Conservation (phyloP, 2,329 filamentous ascomycete species). For the Pseudogymnoascus pannorum region DNA sequence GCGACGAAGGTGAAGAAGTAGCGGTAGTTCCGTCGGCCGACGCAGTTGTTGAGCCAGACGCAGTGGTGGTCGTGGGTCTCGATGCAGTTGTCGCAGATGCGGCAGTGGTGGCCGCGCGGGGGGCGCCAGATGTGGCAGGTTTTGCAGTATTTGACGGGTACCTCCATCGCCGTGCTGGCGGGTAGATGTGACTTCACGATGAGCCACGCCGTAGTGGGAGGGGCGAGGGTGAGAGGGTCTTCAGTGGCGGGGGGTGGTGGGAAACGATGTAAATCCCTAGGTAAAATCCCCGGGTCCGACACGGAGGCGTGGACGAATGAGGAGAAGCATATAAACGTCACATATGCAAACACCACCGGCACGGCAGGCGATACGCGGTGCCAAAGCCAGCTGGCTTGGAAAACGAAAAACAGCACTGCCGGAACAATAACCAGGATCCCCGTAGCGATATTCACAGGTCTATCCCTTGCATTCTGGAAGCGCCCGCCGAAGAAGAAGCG, state of each 20-base stretch:
- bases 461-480: constrained; percentile 78
- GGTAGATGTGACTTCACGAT: constrained; percentile 74
- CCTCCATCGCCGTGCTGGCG: constrained; percentile 82
- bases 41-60: constrained; percentile 98
- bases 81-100: constrained; percentile 92
- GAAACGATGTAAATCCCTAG: constrained; percentile 83
- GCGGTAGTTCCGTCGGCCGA: constrained; percentile 93
- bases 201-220: constrained; percentile 87
- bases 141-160: constrained; percentile 96
- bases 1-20: constrained; percentile 93
- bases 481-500: constrained; percentile 81
- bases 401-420: constrained; percentile 72
- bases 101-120: constrained; percentile 90
- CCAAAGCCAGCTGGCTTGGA: constrained; percentile 74
- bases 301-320: constrained; percentile 91
- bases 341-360: constrained; percentile 81
- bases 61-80: constrained; percentile 98
- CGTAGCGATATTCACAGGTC: constrained; percentile 84
- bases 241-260: constrained; percentile 68
- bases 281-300: constrained; percentile 88
- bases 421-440: constrained; percentile 74
- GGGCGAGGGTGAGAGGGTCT: constrained; percentile 74
- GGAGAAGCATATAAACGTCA: constrained; percentile 85
- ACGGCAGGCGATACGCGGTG: constrained; percentile 82
- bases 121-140: constrained; percentile 97